Evolutionary conservation across 108 stramenopile species (phyloP).

Genomic region (Poteriospumella lacustris): DNA sequence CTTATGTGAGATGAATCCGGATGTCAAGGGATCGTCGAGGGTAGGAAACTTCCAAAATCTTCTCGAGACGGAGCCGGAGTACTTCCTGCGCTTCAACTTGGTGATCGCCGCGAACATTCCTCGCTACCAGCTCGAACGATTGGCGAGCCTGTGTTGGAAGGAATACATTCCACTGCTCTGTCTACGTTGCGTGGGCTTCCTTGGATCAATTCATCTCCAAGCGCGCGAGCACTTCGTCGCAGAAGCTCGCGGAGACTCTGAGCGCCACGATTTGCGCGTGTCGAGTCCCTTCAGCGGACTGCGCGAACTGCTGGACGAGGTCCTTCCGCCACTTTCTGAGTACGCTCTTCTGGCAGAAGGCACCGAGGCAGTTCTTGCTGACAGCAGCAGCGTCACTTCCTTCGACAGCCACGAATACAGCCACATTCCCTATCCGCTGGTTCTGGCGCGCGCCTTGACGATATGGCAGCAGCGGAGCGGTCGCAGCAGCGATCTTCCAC

Average conservation of each 20-base stretch:
- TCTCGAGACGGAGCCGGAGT: conserved; percentile 3
- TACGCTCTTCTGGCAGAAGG: too few relatives aligned
- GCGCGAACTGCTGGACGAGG: conserved; percentile 29
- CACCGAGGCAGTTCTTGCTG: too few relatives aligned
- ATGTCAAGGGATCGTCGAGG: conserved; percentile 30
- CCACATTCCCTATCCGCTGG: conserved; percentile 76
- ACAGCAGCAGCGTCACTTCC: too few relatives aligned
- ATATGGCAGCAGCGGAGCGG: conserved; percentile 29
- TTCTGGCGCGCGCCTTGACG: conserved; percentile 43
- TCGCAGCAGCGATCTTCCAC: conserved; percentile 46
- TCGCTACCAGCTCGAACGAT: conserved; percentile 50
- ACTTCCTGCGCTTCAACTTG: conserved; percentile 39
- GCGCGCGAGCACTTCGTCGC: conserved; percentile 53
- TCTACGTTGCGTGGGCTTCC: conserved; percentile 73
- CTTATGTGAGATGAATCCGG: conserved; percentile 49
- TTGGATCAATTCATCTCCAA: conserved; percentile 66
- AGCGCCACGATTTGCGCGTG: conserved; percentile 67
- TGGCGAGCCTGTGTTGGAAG: conserved; percentile 58
- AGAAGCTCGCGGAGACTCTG: conserved; percentile 60
- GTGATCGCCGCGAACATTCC: conserved; percentile 80
- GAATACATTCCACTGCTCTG: conserved; percentile 62
- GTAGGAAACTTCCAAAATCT: conserved; percentile 1
- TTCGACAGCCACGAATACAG: conserved; percentile 60
- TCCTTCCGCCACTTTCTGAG: not conserved
- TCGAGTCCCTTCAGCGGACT: conserved; percentile 41